Conservation (phyloP, 805 yeast genomes). For the Pichia scutulata region DNA sequence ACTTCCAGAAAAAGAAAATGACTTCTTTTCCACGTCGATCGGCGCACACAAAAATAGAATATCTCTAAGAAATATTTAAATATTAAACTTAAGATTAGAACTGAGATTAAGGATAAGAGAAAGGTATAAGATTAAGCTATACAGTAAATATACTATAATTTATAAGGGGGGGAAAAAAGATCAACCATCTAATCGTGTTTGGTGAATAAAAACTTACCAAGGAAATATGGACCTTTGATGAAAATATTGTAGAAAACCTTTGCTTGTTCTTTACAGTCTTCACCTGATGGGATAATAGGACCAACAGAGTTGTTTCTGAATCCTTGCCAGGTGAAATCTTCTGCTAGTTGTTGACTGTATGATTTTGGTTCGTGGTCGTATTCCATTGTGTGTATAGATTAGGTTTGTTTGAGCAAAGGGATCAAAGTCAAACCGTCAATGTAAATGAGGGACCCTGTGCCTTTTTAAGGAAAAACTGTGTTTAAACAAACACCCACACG, state of each 20-base stretch:
- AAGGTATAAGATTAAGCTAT: too few species aligned
- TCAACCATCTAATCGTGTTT: background rate
- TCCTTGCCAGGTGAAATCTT: conserved; percentile 6
- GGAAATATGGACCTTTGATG: conserved; percentile 1
- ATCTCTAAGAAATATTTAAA: too few species aligned
- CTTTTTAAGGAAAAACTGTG: too few species aligned
- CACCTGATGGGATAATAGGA: conserved; percentile 1
- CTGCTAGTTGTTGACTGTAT: conserved; percentile 7
- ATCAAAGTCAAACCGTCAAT: too few species aligned
- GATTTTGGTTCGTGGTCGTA: conserved; percentile 5
- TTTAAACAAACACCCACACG: too few species aligned
- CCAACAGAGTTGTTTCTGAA: background rate
- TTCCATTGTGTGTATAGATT: background rate
- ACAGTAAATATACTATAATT: too few species aligned
- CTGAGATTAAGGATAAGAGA: background rate
- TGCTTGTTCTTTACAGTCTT: conserved; percentile 3
- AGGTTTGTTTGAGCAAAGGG: too few species aligned
- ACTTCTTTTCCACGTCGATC: background rate
- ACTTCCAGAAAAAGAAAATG: background rate
- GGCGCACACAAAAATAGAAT: background rate
- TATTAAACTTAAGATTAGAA: too few species aligned
- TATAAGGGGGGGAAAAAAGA: too few species aligned
- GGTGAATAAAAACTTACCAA: conserved; percentile 3
- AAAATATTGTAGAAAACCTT: conserved; percentile 2
- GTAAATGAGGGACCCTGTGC: too few species aligned